Evolutionary conservation across 352 stramenopile species (phyloP).

Genomic region (Phytopythium montanum): DNA sequence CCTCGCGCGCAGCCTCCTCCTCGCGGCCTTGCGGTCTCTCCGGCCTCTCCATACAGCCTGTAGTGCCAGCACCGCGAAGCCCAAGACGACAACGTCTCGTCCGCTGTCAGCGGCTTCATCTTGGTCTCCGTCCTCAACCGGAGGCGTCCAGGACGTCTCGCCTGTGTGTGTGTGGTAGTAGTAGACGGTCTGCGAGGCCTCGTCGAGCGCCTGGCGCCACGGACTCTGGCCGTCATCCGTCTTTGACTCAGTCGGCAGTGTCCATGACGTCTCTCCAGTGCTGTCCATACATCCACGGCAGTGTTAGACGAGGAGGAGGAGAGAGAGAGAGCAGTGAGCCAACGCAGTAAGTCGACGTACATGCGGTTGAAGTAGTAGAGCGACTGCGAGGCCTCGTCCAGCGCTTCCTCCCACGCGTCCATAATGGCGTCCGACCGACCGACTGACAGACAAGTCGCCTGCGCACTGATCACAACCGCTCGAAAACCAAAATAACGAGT

Average conservation of each 20-base stretch:
- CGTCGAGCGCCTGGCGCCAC: constrained; percentile 64
- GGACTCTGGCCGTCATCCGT: constrained; percentile 9
- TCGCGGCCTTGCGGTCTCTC: constrained; percentile 24
- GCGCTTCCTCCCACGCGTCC: constrained; percentile 48
- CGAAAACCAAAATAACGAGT: background rate
- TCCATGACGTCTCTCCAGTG: constrained; percentile 63
- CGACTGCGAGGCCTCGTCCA: constrained; percentile 29
- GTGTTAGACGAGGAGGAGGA: background rate
- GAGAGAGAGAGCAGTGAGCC: background rate
- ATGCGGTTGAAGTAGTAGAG: constrained; percentile 58
- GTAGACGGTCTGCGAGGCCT: constrained; percentile 59
- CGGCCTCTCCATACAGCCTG: constrained; percentile 43
- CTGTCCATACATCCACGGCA: constrained; percentile 10
- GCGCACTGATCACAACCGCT: background rate
- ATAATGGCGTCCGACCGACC: background rate
- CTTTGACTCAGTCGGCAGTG: constrained; percentile 13
- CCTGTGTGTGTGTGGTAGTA: constrained; percentile 70
- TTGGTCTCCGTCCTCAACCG: constrained; percentile 13
- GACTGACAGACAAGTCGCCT: background rate
- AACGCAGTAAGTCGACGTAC: constrained; percentile 15
- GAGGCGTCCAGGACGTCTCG: constrained; percentile 65
- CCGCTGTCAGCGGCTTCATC: constrained; percentile 8
- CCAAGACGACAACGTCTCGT: constrained; percentile 37
- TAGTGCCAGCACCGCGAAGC: constrained; percentile 41
- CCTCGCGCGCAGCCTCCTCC: constrained; percentile 23